These are phyloP conservation scores for Anacardium occidentale DNA, from an alignment of 345 rosid genomes.

Conservation along the genomic window DNA sequence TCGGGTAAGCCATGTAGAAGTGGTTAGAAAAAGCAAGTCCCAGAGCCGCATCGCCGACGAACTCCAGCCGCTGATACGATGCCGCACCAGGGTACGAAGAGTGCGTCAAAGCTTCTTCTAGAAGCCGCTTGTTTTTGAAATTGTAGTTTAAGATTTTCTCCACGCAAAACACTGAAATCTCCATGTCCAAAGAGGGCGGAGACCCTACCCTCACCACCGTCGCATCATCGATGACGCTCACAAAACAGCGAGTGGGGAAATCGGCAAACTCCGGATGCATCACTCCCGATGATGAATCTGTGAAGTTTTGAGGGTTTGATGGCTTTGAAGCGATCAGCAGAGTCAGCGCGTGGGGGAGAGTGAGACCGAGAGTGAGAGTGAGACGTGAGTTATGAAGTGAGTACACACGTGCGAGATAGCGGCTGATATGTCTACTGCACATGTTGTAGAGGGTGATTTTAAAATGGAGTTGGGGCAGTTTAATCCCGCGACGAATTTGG, in stretches of 20 bases:
- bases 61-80: slow-evolving; percentile 74
- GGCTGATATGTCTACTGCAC: too few relatives aligned
- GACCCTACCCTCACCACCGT: neutral
- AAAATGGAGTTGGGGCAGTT: too few relatives aligned
- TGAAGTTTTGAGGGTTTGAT: neutral
- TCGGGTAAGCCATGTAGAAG: slow-evolving; percentile 50
- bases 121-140: slow-evolving; percentile 45
- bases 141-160: slow-evolving; percentile 53
- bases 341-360: neutral
- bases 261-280: neutral
- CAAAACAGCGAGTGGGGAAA: neutral
- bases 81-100: slow-evolving; percentile 40
- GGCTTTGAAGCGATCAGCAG: neutral
- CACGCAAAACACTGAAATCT: slow-evolving; percentile 36
- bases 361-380: too few relatives aligned
- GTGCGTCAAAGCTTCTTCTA: slow-evolving; percentile 71
- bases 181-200: slow-evolving; percentile 34
- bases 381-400: too few relatives aligned
- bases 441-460: too few relatives aligned
- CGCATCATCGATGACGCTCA: slow-evolving; percentile 1
- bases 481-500: too few relatives aligned
- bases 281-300: neutral
- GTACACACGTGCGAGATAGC: too few relatives aligned
- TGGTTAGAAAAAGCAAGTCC: slow-evolving; percentile 47
- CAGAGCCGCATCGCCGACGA: slow-evolving; percentile 68